A percentile compares a stretch with the other conserved stretches of the same genome.
These are phyloP conservation scores for Dunaliella sp. DNA, from an alignment of 139 green algal genomes.

Conservation along the genomic window DNA sequence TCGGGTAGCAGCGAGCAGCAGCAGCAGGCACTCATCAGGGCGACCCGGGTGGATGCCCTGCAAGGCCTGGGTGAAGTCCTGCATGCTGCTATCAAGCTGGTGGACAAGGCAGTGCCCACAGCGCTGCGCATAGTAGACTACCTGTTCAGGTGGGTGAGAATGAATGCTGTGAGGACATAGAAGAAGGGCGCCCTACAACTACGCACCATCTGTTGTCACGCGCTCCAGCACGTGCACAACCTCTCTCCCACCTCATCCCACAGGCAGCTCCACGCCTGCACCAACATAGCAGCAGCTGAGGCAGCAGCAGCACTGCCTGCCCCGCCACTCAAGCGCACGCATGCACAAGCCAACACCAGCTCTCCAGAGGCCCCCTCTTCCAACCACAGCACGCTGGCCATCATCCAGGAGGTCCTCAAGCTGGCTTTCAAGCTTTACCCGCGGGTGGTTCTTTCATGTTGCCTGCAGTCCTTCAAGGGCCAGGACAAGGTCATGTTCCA, in stretches of 20 bases:
- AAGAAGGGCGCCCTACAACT: too few species aligned
- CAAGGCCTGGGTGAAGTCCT: conserved; percentile 35
- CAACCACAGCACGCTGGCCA: background rate
- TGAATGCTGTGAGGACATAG: too few species aligned
- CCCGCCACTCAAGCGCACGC: background rate
- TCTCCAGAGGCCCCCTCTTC: background rate
- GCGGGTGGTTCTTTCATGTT: conserved; percentile 41
- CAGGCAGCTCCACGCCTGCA: background rate
- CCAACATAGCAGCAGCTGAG: background rate
- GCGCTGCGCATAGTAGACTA: conserved; percentile 23
- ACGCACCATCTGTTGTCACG: too few species aligned
- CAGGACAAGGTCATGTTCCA: conserved; percentile 6
- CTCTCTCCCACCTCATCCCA: too few species aligned
- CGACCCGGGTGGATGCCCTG: conserved; percentile 39
- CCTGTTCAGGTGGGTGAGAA: conserved; percentile 30
- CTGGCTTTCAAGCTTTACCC: conserved; percentile 22
- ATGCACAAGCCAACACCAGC: background rate
- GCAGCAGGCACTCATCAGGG: background rate
- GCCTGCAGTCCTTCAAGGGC: conserved; percentile 33
- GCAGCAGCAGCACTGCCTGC: background rate
- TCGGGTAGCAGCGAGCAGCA: background rate
- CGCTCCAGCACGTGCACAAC: too few species aligned
- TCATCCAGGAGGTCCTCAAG: conserved; percentile 5
- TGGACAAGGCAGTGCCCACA: conserved; percentile 13
- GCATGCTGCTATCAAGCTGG: conserved; percentile 35